Evolutionary conservation across 2,329 filamentous ascomycete genomes (phyloP), one percentile per base, ranked within the genome.

Genomic region (Penicillium oxalicum): DNA sequence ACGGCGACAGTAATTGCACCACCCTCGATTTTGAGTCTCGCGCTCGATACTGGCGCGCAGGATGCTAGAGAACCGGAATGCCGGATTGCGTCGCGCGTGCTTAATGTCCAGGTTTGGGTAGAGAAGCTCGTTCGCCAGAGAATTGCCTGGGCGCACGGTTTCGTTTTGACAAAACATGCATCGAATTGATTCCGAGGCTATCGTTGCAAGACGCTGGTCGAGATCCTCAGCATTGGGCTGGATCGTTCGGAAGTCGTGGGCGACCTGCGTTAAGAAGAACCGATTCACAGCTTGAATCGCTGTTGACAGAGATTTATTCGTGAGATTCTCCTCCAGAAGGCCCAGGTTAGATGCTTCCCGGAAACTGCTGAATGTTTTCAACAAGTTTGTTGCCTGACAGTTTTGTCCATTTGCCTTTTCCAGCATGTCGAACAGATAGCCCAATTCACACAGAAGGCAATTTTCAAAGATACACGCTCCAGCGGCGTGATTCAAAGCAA

Each of bases 341-440:
- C 88, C 87, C 26, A 95, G 72, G 18, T 83, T 86, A 0, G 81
- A 81, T 40, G 87, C 86, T 74, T 91, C 87, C 2, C 88, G 84
- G 53, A 90, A 85, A 55, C 84, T 86, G 65, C 88, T 91, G 49
- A 98, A 84, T 0, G 90, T 88, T 67, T 93, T 95, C 29, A 97
- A 74, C 54, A 98, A 80, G 63, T 98, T 98, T 0, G 91, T 95
- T 11, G 93, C 93, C 65, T 98, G 93, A 58, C 93, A 98, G 51
- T 94, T 95, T 48, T 91, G 86, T 0, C 91, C 91, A 54, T 87
- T 86, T 2, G 93, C 93, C 66, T 97, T 98, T 61, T 97, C 87
- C 25, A 98, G 78, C 93, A 98, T 98, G 64, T 98, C 94, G 60
- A 95, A 94, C 8, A 98, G 75, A 65, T 93, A 98, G 1, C 93